These are phyloP conservation scores for Podospora fimiseda DNA, from an alignment of 495 filamentous ascomycete genomes.

Conservation along the genomic window DNA sequence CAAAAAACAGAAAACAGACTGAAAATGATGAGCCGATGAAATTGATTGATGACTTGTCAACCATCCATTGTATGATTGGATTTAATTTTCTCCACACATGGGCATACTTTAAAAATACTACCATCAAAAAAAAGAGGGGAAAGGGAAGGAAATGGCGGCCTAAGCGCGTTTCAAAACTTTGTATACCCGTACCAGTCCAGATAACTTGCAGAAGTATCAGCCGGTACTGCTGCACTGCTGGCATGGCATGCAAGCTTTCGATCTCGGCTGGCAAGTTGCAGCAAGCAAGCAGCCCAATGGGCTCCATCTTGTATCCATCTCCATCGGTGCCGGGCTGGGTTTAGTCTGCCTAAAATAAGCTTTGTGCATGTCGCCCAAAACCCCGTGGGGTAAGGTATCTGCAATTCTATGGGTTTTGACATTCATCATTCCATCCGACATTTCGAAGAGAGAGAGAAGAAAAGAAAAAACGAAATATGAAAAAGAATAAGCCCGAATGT, in stretches of 20 bases:
- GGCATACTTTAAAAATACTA: neutral
- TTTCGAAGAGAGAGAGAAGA: neutral
- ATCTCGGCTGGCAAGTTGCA: no score
- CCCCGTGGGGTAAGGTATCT: no score
- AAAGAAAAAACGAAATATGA: neutral
- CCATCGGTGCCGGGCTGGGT: no score
- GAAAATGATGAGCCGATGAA: neutral
- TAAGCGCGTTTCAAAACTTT: constrained; percentile 7
- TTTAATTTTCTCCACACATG: neutral
- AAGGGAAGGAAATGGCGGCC: neutral
- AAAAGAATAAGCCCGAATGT: neutral
- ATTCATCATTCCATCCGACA: neutral
- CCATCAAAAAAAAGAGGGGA: neutral
- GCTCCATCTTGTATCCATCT: no score
- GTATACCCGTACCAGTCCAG: neutral
- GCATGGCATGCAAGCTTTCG: no score
- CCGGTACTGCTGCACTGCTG: no score
- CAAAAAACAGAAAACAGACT: neutral
- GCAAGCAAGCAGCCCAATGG: no score
- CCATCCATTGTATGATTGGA: no score
- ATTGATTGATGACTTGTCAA: neutral
- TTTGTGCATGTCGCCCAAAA: no score
- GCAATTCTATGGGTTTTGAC: no score
- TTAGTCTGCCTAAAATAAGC: no score
- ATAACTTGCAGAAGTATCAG: neutral